These are phyloP conservation scores for Neonectria ditissima DNA, from an alignment of 2,329 filamentous ascomycete species.

Conservation along the genomic window DNA sequence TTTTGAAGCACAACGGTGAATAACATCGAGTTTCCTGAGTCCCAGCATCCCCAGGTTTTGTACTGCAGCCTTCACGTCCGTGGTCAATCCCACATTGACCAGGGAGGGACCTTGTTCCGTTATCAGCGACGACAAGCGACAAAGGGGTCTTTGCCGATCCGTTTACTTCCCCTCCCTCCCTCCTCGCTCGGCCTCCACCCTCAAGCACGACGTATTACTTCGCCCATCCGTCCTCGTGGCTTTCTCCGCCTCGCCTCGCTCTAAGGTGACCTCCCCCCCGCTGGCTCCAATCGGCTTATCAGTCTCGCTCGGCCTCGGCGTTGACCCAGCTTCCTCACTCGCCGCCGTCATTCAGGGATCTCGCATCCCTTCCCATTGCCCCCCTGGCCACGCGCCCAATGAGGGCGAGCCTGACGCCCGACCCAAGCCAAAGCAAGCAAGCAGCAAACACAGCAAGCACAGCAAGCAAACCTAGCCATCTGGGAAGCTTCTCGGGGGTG, in stretches of 20 bases:
- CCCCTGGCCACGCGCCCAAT: constrained; percentile 32
- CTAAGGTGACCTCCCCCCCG: constrained; percentile 12
- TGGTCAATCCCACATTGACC: constrained; percentile 17
- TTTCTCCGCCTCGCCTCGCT: neutral
- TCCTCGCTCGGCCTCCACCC: constrained; percentile 9
- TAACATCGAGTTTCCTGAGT: neutral
- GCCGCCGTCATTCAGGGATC: constrained; percentile 16
- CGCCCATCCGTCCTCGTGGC: neutral
- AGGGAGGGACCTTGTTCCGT: constrained; percentile 8
- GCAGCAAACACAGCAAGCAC: no score
- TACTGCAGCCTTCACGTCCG: neutral
- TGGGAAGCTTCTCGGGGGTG: constrained; percentile 26
- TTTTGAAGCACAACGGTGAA: neutral
- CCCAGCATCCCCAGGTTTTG: constrained; percentile 4
- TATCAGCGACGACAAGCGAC: constrained; percentile 3
- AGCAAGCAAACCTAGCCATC: constrained; percentile 29
- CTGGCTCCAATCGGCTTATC: constrained; percentile 35
- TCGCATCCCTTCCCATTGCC: constrained; percentile 9
- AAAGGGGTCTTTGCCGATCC: constrained; percentile 4
- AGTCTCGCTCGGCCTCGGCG: constrained; percentile 19
- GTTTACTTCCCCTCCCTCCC: constrained; percentile 9
- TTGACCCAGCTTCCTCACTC: constrained; percentile 8
- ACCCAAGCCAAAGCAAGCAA: constrained; percentile 1
- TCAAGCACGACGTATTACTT: no score
- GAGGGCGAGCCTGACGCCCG: constrained; percentile 15